Evolutionary conservation across 129 eudicot species (phyloP), one percentile per base, ranked within the genome.

Genomic region (Heracleum sosnowskyi): DNA sequence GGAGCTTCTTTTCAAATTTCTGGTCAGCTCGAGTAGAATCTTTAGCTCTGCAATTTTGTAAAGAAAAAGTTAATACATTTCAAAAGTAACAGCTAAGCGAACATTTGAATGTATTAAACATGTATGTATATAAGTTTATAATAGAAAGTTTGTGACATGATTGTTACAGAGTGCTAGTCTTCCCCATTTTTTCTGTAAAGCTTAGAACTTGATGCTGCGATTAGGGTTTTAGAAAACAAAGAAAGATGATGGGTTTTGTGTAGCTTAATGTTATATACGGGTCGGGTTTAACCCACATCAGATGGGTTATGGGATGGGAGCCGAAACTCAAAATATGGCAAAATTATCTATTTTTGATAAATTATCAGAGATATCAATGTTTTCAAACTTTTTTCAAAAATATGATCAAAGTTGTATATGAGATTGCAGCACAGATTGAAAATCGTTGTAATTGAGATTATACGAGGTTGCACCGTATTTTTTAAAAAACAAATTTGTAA

Each of bases 1-100:
- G 85, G 36, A 91, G 75, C 75, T 87, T 91, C 92, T 93, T 91
- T 34, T 87, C 95, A 76, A 89, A 89, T 73, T 91, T 91, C 11
- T 87, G 85, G 49, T 89, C 97, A 17, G 91, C 88, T 7, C 84
- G 86, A 69, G 83, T 78, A 39, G 87, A 62, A 33, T 76, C 87
- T 24, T 87, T 91, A 42, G 85, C 79, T 55, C 92, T 93, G 89
- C 35, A 84, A 71, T 60, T 60, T 2, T 24, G 16, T 1, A 45
- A 22, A 49, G 8, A 24, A 20, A 74, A 69, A 76, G 2, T 34
- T 17, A 45, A 69, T 33, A 24, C 28, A 75, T 40, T 29, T 62
- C 2, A 36, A 39, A 34, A 76, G 6, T 11, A 10, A 42, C 4
- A 42, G 18, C 20, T 7, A 75, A 63, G 0, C 8, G 3, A 33